Percentiles rank a stretch among this genome's conserved stretches.
Conservation (phyloP, 768 basidiomycete genomes). For the Postia placenta region DNA sequence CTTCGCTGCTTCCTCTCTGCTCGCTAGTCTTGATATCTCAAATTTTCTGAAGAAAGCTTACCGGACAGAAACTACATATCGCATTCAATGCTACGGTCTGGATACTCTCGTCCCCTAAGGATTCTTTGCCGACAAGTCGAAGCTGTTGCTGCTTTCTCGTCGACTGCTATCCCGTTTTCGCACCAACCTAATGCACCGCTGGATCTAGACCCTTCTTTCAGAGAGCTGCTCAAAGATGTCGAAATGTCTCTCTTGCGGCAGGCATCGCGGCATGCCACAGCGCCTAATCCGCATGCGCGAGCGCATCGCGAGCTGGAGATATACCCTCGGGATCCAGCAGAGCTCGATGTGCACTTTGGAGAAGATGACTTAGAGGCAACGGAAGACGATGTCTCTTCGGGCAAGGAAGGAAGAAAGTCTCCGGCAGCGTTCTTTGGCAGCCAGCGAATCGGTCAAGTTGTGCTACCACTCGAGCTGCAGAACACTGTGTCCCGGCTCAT, state of each 20-base stretch:
- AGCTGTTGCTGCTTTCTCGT: conserved; percentile 22
- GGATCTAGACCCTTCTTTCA: conserved; percentile 60
- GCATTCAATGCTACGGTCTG: conserved; percentile 14
- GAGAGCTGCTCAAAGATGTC: conserved; percentile 56
- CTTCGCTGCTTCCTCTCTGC: neutral
- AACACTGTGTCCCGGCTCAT: conserved; percentile 62
- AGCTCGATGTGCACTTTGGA: conserved; percentile 14
- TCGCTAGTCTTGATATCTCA: neutral
- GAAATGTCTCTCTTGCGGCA: conserved; percentile 51
- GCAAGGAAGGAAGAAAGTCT: conserved; percentile 51
- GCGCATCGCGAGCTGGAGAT: conserved; percentile 52
- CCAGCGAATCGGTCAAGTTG: conserved; percentile 60
- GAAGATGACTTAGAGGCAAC: conserved; percentile 27
- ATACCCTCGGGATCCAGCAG: conserved; percentile 26
- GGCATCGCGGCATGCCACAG: conserved; percentile 16
- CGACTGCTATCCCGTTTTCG: conserved; percentile 24
- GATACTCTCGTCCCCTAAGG: conserved; percentile 7
- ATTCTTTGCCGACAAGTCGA: conserved; percentile 7
- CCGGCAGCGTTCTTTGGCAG: conserved; percentile 82
- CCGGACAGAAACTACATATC: too few relatives aligned
- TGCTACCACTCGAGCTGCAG: conserved; percentile 69
- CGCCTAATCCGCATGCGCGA: conserved; percentile 4
- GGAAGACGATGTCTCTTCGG: conserved; percentile 26
- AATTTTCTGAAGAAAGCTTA: too few relatives aligned
- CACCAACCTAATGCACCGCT: conserved; percentile 52